Conservation (phyloP, 2,329 filamentous ascomycete genomes). For the Colletotrichum sojae region DNA sequence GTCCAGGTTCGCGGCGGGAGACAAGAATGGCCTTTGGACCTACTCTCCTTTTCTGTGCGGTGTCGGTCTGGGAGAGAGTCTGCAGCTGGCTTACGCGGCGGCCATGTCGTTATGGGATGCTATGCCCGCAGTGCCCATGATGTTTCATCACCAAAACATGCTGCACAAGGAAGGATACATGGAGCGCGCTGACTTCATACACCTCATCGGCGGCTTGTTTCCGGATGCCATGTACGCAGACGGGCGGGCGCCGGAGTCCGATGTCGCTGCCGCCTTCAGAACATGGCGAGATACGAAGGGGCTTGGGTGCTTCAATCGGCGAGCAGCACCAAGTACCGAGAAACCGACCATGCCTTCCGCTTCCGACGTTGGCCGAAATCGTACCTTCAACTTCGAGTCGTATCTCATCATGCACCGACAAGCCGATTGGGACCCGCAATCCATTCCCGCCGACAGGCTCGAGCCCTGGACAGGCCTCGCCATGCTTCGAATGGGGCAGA, state of each 20-base stretch:
- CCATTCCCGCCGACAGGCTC: slow-evolving; percentile 53
- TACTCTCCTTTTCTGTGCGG: slow-evolving; percentile 65
- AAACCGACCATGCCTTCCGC: no score
- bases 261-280: no score
- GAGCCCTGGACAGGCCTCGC: background rate
- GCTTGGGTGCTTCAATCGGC: no score
- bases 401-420: slow-evolving; percentile 46
- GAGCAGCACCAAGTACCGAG: no score
- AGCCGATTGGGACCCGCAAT: slow-evolving; percentile 52
- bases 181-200: background rate
- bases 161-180: slow-evolving; percentile 42
- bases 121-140: slow-evolving; percentile 54
- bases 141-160: slow-evolving; percentile 64
- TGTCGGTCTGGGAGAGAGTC: slow-evolving; percentile 58
- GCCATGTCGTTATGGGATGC: slow-evolving; percentile 56
- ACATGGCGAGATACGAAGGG: no score
- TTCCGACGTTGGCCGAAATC: no score
- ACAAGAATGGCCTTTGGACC: slow-evolving; percentile 62
- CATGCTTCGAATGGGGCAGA: background rate
- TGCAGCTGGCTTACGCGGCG: slow-evolving; percentile 55
- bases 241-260: no score
- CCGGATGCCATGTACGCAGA: no score
- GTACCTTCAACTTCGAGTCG: slow-evolving; percentile 52
- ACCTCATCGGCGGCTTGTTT: background rate
- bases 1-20: slow-evolving; percentile 57